Base-by-base conservation (phyloP, 805 yeast species). In the Priceomyces castillae region DNA sequence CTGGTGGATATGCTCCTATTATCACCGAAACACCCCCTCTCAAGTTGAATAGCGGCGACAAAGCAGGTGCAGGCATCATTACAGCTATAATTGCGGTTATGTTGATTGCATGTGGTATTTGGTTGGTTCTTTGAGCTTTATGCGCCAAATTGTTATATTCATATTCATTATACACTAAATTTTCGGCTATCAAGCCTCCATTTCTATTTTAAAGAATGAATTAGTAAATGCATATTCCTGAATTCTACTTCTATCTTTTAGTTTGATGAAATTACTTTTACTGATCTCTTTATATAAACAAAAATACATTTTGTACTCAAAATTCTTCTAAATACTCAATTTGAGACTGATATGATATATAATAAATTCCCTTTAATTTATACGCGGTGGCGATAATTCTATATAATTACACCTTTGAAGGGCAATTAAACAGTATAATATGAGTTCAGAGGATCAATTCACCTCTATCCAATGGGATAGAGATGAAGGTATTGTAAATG, bases 61-160 rank as follows among this genome's bases (percentile, higher is more conserved):
- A 75, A 54, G 96, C 89, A 1, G 98, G 98, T 39, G 97, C 97
- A 1, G 95, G 95, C 38, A 70, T 90, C 17, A 62, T 88, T 34
- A 92, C 99, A 0, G 95, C 90, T 0, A 62, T 88, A 4, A 54
- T 80, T 42, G 82, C 81, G 31, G 61, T 64, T 14, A 63, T 73
- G 0, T 56, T 76, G 19, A 56, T 76, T 15, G 72, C 71, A 5
- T 54, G 73, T 34, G 67, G 70, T 20, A 56, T 73, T 7, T 76
- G 81, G 81, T 61, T 76, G 44, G 55, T 76, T 12, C 40, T 58
- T 20, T 54, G 41, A 34, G 25, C 9, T 9, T 9, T 6, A 22
- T 7, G 9, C 25, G 25, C 25, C 25, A 22, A 6, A 22, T 7
- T 9, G n/a, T n/a, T n/a, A n/a, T n/a, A n/a, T n/a, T n/a, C n/a